These are phyloP conservation scores for Panaeolus cyanescens DNA, from an alignment of 768 basidiomycete species.

Conservation along the genomic window DNA sequence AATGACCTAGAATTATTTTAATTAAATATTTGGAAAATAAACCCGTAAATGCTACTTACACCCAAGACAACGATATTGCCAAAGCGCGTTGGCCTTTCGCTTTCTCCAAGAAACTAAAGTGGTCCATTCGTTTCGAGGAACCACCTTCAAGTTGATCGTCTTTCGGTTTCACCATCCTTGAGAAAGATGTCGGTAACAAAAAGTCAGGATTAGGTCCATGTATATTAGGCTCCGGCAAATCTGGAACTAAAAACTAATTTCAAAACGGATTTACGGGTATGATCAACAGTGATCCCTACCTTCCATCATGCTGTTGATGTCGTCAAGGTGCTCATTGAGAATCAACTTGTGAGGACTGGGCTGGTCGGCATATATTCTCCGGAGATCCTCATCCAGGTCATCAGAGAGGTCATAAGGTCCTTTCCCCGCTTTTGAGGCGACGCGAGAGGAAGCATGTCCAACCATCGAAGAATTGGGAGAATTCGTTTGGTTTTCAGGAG, in stretches of 20 bases:
- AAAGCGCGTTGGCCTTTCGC: slow-evolving; percentile 61
- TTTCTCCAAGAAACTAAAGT: slow-evolving; percentile 45
- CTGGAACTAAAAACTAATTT: slow-evolving; percentile 46
- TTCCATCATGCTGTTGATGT: slow-evolving; percentile 57
- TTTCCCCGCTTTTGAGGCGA: background rate
- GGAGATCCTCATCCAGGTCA: slow-evolving; percentile 20
- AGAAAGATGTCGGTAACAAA: slow-evolving; percentile 32
- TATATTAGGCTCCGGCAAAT: slow-evolving; percentile 52
- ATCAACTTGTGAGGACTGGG: slow-evolving; percentile 39
- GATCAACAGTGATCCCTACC: slow-evolving; percentile 44
- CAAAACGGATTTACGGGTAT: background rate
- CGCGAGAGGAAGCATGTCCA: slow-evolving; percentile 24
- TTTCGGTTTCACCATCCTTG: slow-evolving; percentile 27
- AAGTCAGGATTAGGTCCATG: slow-evolving; percentile 32
- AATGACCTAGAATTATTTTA: slow-evolving; percentile 44
- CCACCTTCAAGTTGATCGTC: slow-evolving; percentile 4
- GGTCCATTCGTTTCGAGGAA: background rate
- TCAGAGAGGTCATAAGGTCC: background rate
- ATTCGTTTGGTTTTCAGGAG: background rate
- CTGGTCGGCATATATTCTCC: slow-evolving; percentile 16
- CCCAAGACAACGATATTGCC: slow-evolving; percentile 66
- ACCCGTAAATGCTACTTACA: slow-evolving; percentile 39
- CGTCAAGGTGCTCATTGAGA: slow-evolving; percentile 57
- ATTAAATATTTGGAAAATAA: background rate
- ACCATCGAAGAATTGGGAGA: slow-evolving; percentile 9